Evolutionary conservation across 192 early-diverging fungal genomes (phyloP), one percentile per base, ranked within the genome.

Genomic region (Backusella sp.): DNA sequence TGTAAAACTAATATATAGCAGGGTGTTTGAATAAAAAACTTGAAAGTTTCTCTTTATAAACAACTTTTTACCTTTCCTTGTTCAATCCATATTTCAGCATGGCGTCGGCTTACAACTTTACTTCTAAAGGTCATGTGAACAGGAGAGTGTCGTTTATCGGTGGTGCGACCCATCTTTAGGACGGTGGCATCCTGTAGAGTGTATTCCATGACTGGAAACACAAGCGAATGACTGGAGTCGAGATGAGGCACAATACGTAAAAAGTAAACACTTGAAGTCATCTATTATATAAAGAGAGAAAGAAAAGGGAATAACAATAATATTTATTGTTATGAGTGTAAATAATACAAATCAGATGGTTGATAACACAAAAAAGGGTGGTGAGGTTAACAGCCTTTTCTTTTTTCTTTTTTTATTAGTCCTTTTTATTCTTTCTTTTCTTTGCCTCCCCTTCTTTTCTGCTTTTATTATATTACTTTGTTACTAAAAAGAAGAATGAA

Each of bases 21-120:
- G 32, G 5, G 36, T 32, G 36, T 32, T 32, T 32, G 32, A 32
- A 32, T 32, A 32, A 32, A 32, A 32, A 35, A 67, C 32, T 32
- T 32, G 32, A 3, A 3, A 32, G 32, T 3, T 3, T 32, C 32
- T 32, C 32, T 3, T 32, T 32, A 32, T 32, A 32, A 1, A 32
- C 14, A 23, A 26, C 35, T 2, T 11, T 37, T 74, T 70, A 76
- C 67, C 53, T 70, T 76, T 30, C 46, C 46, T 23, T 88, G 86
- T 59, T 93, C 90, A 30, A 89, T 84, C 93, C 93, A 96, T 65
- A 97, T 91, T 77, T 96, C 96, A 11, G 95, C 95, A 76, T 97
- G 96, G 72, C 87, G 90, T 44, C 95, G 82, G 68, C 88, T 90
- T 12, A 96, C 96, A 32, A 96, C 96, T 76, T 97, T 97, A 76